phyloP scores from a whole-genome alignment of 441 rosid genomes.

The Bruguiera hainesii region DNA sequence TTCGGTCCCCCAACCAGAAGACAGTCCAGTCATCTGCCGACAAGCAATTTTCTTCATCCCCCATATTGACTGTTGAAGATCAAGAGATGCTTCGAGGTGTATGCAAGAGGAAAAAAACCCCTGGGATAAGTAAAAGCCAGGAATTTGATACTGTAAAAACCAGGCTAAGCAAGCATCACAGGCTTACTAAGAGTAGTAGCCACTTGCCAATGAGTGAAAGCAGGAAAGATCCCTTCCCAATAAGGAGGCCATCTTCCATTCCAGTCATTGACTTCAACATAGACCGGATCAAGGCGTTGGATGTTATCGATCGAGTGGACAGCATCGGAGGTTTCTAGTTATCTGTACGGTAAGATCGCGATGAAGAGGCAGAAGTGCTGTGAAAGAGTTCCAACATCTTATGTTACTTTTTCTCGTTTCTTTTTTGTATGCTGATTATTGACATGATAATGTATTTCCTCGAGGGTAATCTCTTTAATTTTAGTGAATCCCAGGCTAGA shows the following conservation, averaged over 20 bases:
- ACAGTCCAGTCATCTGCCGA: slow-evolving; percentile 39
- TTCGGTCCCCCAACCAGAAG: slow-evolving; percentile 63
- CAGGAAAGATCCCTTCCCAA: slow-evolving; percentile 62
- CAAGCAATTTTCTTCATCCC: slow-evolving; percentile 39
- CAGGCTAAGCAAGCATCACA: slow-evolving; percentile 62
- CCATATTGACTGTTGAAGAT: slow-evolving; percentile 66
- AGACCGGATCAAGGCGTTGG: slow-evolving; percentile 78
- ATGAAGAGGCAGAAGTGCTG: slow-evolving; percentile 8
- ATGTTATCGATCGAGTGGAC: slow-evolving; percentile 89
- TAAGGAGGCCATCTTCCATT: slow-evolving; percentile 62
- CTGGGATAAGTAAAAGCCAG: slow-evolving; percentile 96
- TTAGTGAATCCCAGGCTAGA: slow-evolving; percentile 20
- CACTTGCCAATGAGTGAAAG: slow-evolving; percentile 71
- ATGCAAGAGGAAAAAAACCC: slow-evolving; percentile 70
- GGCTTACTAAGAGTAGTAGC: slow-evolving; percentile 88
- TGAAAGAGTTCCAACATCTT: slow-evolving; percentile 10
- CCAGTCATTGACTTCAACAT: slow-evolving; percentile 73
- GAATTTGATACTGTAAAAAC: slow-evolving; percentile 64
- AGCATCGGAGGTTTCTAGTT: slow-evolving; percentile 53
- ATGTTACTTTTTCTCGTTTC: slow-evolving; percentile 14
- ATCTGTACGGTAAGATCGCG: background rate
- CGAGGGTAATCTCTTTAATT: slow-evolving; percentile 20
- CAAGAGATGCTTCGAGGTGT: slow-evolving; percentile 92
- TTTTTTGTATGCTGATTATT: slow-evolving; percentile 24
- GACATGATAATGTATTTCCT: slow-evolving; percentile 10